Base-by-base conservation (phyloP, 352 stramenopile genomes). In the Phytophthora brassicae region DNA sequence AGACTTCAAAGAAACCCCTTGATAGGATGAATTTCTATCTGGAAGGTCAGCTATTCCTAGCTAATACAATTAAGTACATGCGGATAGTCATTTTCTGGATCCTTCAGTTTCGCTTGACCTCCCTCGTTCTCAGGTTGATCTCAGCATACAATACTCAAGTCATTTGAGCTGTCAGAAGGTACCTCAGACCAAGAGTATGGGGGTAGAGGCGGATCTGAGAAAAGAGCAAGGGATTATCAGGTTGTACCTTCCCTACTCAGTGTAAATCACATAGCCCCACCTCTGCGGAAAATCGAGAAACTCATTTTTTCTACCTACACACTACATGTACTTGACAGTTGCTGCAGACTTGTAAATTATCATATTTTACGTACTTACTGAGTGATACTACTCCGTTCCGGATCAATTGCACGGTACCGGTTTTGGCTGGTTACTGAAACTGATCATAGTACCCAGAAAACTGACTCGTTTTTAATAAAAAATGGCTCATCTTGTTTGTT, bases 211-310 rank as follows among this genome's bases (percentile, higher is more conserved):
- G 28, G 48, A 54, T 65, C 56, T 67, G 50, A 56, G 60, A 63
- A 62, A 68, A 16, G 11, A n/a, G n/a, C n/a, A n/a, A n/a, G 28
- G 8, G 22, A 51, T 66, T 66, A 60, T 60, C 33, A 60, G 20
- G 17, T 36, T 9, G 7, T 14, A 65, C 33, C 38, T 53, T 58
- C 46, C 47, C 29, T 43, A n/a, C n/a, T n/a, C n/a, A n/a, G n/a
- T n/a, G n/a, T n/a, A n/a, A n/a, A n/a, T 23, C 16, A 55, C 23
- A 22, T 19, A 53, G 12, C 29, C 9, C 8, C 28, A 19, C n/a
- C n/a, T 4, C 12, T 61, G 52, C 36, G 38, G 56, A 52, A 45
- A 54, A 16, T 2, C 16, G 8, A 39, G 33, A 39, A 39, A 39
- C 13, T 11, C 33, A 17, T 13, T 39, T 39, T 39, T 39, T 39